Evolutionary conservation across 2,329 filamentous ascomycete species (phyloP), one percentile per base, ranked within the genome.

Genomic region (Hypoxylon sp.): DNA sequence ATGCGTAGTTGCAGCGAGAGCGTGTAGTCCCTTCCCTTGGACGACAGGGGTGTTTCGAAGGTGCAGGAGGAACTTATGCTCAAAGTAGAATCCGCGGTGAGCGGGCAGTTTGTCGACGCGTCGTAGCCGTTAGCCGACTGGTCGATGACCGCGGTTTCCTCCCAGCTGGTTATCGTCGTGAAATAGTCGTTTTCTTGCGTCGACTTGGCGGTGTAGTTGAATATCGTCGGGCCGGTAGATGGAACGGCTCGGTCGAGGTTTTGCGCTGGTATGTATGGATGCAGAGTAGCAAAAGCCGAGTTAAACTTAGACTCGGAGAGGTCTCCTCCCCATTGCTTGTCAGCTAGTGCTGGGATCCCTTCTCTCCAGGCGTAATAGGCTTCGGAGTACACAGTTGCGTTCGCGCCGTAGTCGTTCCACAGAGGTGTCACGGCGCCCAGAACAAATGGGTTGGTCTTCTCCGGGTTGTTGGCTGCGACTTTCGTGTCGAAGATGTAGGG

Each of bases 21-120:
- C 0, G 77, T 81, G 63, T 84, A 84, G 60, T 83, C 72, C 49
- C 79, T 72, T 2, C 82, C 82, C 62, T 84, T 85, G 23, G 77
- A 79, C 0, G 66, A 65, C 6, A 81, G 63, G 0, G 78, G 78
- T 0, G 79, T 82, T 1, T 51, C 65, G 1, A 82, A 48, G 2
- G 66, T 65, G 59, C 80, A 82, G 0, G 64, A 52, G 0, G 67
- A 51, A 3, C 63, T 61, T 13, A 79, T 57, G 1, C 55, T 29
- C 3, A 77, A 48, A 3, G 67, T 64, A 0, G 61, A 63, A 7
- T 67, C 42, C 0, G 32, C 55, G 1, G 58, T 57, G 17, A 70
- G 43, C 2, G 53, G 43, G 58, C 76, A 81, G 51, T 64, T 68
- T 2, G 70, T 73, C 5, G 54, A 57, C 3, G 68, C 75, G 43